Evolutionary conservation across 2,329 filamentous ascomycete genomes (phyloP).

Genomic region (Uncinocarpus reesii): DNA sequence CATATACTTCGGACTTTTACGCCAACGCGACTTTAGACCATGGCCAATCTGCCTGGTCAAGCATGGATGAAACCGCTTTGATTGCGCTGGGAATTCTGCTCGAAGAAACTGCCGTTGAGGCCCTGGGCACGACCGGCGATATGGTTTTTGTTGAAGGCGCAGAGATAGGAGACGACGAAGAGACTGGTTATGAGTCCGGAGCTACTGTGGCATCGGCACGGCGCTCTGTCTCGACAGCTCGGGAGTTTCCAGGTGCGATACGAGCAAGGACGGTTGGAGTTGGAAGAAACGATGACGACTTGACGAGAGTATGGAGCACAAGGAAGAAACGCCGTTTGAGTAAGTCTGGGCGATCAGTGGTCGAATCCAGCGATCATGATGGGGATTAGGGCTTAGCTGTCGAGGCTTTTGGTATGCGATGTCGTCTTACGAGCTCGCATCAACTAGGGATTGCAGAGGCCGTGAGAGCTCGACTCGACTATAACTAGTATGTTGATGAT

Average conservation of each 20-base stretch:
- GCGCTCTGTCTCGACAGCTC: background rate
- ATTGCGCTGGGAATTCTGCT: conserved; percentile 51
- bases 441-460: too few relatives aligned
- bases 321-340: conserved; percentile 10
- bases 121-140: conserved; percentile 49
- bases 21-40: conserved; percentile 26
- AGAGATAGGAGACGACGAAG: conserved; percentile 22
- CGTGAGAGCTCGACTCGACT: too few relatives aligned
- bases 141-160: conserved; percentile 46
- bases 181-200: conserved; percentile 2
- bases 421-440: too few relatives aligned
- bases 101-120: conserved; percentile 46
- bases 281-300: conserved; percentile 8
- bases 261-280: background rate
- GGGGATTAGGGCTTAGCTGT: too few relatives aligned
- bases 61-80: conserved; percentile 53
- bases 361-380: background rate
- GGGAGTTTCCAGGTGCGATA: background rate
- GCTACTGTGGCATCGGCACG: background rate
- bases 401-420: too few relatives aligned
- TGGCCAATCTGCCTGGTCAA: conserved; percentile 38
- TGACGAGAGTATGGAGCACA: background rate
- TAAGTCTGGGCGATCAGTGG: conserved; percentile 6
- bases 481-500: too few relatives aligned
- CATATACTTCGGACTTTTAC: conserved; percentile 50